These are phyloP conservation scores for Backusella sp. DNA, from an alignment of 192 early-diverging fungal species.

Conservation along the genomic window DNA sequence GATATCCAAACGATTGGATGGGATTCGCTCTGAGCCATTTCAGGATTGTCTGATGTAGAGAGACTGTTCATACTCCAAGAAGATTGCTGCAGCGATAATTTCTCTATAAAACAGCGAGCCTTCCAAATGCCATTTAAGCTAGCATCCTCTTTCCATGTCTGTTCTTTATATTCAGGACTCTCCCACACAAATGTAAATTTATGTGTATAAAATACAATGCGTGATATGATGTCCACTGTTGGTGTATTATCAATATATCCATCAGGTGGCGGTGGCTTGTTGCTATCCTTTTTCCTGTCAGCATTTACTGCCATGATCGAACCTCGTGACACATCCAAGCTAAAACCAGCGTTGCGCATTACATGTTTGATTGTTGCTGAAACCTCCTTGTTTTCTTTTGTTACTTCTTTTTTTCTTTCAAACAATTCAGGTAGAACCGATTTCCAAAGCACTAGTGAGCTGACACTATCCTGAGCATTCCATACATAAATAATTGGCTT, in stretches of 20 bases:
- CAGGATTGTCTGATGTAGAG: background rate
- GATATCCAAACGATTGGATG: constrained; percentile 5
- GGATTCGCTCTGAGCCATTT: background rate
- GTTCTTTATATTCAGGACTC: background rate
- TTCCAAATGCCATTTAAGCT: constrained; percentile 1
- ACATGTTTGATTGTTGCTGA: background rate
- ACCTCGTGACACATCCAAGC: constrained; percentile 3
- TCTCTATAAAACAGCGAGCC: background rate
- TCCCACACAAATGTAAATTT: background rate
- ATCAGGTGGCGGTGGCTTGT: background rate
- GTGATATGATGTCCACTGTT: background rate
- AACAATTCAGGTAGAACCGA: background rate
- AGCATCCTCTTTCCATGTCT: background rate
- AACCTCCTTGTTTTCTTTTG: background rate
- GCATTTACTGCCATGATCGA: background rate
- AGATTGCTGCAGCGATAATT: background rate
- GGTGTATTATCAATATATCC: constrained; percentile 1
- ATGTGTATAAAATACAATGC: background rate
- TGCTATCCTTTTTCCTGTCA: background rate
- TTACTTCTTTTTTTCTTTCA: background rate
- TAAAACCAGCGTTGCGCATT: background rate
- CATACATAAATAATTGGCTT: background rate
- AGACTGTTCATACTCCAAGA: background rate
- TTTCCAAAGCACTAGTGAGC: background rate
- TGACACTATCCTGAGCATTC: background rate